These are phyloP conservation scores for Mortierella hygrophila DNA, from an alignment of 192 early-diverging fungal genomes.

Conservation along the genomic window DNA sequence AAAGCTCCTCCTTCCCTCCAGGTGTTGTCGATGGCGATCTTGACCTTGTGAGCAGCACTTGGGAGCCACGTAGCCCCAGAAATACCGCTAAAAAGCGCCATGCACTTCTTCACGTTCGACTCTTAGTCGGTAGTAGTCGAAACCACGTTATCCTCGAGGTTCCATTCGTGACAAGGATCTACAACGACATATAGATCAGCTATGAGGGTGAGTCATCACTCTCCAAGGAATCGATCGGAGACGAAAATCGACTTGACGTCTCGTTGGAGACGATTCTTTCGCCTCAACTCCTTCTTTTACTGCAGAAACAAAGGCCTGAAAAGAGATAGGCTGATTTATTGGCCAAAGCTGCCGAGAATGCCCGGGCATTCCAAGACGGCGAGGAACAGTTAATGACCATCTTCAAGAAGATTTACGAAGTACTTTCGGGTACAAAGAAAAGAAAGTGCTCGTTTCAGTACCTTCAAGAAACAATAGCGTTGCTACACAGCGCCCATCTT, in stretches of 20 bases:
- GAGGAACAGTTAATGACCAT: background rate
- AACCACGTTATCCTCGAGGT: constrained; percentile 10
- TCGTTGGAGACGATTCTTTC: constrained; percentile 9
- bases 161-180: constrained; percentile 5
- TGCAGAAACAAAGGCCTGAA: constrained; percentile 3
- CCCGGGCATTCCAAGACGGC: background rate
- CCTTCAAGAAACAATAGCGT: background rate
- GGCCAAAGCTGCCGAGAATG: constrained; percentile 4
- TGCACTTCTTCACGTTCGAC: constrained; percentile 16
- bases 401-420: background rate
- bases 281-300: background rate
- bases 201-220: background rate
- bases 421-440: background rate
- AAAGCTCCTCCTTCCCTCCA: constrained; percentile 10
- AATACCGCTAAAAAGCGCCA: background rate
- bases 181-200: background rate
- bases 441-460: constrained; percentile 1
- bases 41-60: constrained; percentile 14
- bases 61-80: background rate
- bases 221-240: no score
- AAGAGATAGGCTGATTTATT: background rate
- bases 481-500: background rate
- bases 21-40: constrained; percentile 25
- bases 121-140: constrained; percentile 21
- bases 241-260: background rate